A percentile compares a stretch with the other conserved stretches of the same genome.
Evolutionary conservation across 129 eudicot genomes (phyloP).

Genomic region (Dittrichia graveolens): DNA sequence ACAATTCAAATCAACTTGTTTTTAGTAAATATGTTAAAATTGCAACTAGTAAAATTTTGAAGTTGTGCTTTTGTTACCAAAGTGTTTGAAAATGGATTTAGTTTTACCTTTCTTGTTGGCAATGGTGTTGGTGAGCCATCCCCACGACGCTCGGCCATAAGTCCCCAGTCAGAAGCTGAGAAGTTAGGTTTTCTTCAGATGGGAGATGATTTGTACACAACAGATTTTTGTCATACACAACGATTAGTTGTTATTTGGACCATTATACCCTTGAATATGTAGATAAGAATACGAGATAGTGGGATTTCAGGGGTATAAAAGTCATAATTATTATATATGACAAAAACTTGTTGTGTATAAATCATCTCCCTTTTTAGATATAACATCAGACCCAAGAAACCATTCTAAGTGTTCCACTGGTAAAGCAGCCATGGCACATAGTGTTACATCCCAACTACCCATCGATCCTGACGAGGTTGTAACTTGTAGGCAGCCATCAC

Average conservation of each 20-base stretch:
- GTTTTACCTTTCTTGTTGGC: slow-evolving; percentile 19
- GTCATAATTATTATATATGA: too few relatives aligned
- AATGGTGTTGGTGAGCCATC: slow-evolving; percentile 8
- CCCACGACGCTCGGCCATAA: slow-evolving; percentile 31
- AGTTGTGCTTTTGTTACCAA: background rate
- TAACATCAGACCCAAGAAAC: slow-evolving; percentile 67
- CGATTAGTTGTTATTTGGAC: too few relatives aligned
- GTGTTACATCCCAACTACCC: slow-evolving; percentile 70
- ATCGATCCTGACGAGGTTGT: slow-evolving; percentile 57
- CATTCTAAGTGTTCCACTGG: slow-evolving; percentile 94
- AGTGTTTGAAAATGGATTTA: slow-evolving; percentile 1
- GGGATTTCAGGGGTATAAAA: too few relatives aligned
- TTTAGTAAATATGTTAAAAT: too few relatives aligned
- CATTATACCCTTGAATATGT: too few relatives aligned
- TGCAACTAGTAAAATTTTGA: too few relatives aligned
- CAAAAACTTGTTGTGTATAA: too few relatives aligned
- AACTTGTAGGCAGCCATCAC: slow-evolving; percentile 53
- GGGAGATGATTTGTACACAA: too few relatives aligned
- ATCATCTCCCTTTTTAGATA: slow-evolving; percentile 50
- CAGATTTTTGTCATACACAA: too few relatives aligned
- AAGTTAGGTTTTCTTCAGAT: slow-evolving; percentile 44
- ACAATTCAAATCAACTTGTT: too few relatives aligned
- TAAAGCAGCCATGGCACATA: slow-evolving; percentile 66
- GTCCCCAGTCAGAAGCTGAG: slow-evolving; percentile 49
- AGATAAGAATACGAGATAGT: too few relatives aligned